Conservation (phyloP, 139 green algal genomes). For the Tetratostichococcus sp. region DNA sequence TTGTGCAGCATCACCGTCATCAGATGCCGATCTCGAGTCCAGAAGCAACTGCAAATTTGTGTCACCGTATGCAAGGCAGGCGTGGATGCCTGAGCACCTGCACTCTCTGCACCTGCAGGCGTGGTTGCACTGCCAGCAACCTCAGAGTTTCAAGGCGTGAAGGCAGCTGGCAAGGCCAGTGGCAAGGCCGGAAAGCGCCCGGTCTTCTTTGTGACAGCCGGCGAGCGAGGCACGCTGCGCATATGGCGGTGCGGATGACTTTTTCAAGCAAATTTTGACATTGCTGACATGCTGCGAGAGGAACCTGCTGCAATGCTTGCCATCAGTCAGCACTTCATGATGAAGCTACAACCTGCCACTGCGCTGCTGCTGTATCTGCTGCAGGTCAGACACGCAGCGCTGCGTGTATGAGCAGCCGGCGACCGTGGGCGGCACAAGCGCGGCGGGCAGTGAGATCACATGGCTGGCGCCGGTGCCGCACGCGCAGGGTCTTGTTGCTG, state of each 20-base stretch:
- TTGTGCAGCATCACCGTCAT: too few relatives aligned
- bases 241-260: conserved; percentile 50
- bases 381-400: background rate
- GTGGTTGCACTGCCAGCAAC: conserved; percentile 25
- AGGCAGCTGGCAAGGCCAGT: conserved; percentile 2
- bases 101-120: too few relatives aligned
- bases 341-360: too few relatives aligned
- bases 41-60: too few relatives aligned
- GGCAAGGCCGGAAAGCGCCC: conserved; percentile 4
- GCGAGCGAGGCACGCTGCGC: conserved; percentile 67
- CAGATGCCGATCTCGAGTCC: too few relatives aligned
- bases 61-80: too few relatives aligned
- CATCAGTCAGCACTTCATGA: too few relatives aligned
- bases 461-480: conserved; percentile 52
- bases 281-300: too few relatives aligned
- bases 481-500: conserved; percentile 41
- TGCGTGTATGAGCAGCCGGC: conserved; percentile 51
- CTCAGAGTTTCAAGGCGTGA: conserved; percentile 40
- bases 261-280: too few relatives aligned
- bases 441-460: conserved; percentile 42
- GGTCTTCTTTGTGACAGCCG: conserved; percentile 75
- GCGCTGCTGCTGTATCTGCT: background rate
- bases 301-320: background rate
- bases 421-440: conserved; percentile 12
- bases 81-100: too few relatives aligned